phyloP scores from a whole-genome alignment of 1,284 basidiomycete genomes.

The Heterobasidion parviporum region DNA sequence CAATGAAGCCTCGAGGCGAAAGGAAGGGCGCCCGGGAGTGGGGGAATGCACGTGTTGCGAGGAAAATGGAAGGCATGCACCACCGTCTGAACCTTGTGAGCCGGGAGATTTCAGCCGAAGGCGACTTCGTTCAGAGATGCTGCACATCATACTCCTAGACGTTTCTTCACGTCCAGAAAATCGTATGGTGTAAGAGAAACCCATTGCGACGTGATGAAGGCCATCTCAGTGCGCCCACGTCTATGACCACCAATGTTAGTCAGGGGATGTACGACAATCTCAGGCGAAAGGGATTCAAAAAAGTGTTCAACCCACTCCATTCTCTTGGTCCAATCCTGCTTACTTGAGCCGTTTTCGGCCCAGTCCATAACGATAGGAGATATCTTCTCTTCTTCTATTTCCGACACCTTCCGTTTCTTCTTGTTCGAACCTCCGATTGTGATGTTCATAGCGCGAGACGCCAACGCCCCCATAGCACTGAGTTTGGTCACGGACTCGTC shows the following conservation, averaged over 20 bases:
- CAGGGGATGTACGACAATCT: background rate
- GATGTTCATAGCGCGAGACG: background rate
- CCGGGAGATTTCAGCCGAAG: background rate
- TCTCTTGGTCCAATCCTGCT: background rate
- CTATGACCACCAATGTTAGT: conserved; percentile 4
- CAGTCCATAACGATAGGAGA: conserved; percentile 14
- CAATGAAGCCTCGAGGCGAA: background rate
- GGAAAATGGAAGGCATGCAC: background rate
- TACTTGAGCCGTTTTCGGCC: conserved; percentile 13
- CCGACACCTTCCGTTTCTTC: background rate
- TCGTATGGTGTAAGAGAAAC: conserved; percentile 7
- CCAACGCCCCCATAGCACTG: background rate
- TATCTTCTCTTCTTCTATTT: background rate
- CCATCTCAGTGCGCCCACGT: conserved; percentile 12
- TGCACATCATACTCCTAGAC: conserved; percentile 6
- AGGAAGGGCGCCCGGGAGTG: background rate
- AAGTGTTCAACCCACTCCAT: background rate
- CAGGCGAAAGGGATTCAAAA: background rate
- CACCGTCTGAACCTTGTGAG: background rate
- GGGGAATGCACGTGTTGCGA: background rate
- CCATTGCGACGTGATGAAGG: conserved; percentile 10
- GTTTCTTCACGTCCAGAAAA: conserved; percentile 7
- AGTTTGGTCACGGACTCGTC: conserved; percentile 40
- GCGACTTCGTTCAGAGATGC: conserved; percentile 2
- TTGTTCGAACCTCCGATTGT: background rate